Evolutionary conservation across 2,329 filamentous ascomycete species (phyloP).

Genomic region (Fusarium nurragi): DNA sequence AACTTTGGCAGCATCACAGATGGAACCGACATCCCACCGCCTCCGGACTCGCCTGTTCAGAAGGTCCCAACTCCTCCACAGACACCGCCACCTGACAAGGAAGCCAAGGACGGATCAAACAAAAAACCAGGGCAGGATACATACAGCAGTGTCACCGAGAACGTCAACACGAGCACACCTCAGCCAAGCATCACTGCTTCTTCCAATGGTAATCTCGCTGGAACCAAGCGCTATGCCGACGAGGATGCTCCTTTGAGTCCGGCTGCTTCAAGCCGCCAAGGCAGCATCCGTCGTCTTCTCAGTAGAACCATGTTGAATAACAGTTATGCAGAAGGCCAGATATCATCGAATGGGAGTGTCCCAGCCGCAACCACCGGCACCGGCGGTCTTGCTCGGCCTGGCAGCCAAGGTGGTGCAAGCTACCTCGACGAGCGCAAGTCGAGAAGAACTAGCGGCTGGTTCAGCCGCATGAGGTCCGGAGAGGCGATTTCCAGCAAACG

Average conservation of each 20-base stretch:
- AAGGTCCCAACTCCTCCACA: constrained; percentile 58
- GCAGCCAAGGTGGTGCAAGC: constrained; percentile 61
- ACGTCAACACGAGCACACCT: constrained; percentile 30
- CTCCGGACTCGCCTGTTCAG: constrained; percentile 63
- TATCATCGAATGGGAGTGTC: constrained; percentile 51
- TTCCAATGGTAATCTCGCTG: constrained; percentile 56
- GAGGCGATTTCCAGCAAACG: constrained; percentile 51
- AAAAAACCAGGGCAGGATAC: constrained; percentile 22
- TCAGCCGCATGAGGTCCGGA: constrained; percentile 60
- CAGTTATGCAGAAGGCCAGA: constrained; percentile 61
- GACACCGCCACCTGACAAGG: constrained; percentile 46
- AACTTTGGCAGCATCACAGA: constrained; percentile 68
- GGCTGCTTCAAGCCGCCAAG: constrained; percentile 60
- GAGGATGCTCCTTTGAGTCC: constrained; percentile 64
- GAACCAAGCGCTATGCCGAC: constrained; percentile 61
- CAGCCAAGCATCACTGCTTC: constrained; percentile 41
- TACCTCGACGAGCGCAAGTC: constrained; percentile 62
- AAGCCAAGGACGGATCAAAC: constrained; percentile 32
- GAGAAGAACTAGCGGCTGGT: constrained; percentile 68
- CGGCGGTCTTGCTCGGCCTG: constrained; percentile 52
- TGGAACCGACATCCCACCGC: constrained; percentile 68
- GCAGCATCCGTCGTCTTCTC: constrained; percentile 67
- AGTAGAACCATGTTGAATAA: constrained; percentile 65
- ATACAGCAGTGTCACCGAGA: constrained; percentile 30
- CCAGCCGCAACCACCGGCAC: constrained; percentile 42